phyloP scores from a whole-genome alignment of 805 yeast species.

The Myxozyma vanderwaltii region DNA sequence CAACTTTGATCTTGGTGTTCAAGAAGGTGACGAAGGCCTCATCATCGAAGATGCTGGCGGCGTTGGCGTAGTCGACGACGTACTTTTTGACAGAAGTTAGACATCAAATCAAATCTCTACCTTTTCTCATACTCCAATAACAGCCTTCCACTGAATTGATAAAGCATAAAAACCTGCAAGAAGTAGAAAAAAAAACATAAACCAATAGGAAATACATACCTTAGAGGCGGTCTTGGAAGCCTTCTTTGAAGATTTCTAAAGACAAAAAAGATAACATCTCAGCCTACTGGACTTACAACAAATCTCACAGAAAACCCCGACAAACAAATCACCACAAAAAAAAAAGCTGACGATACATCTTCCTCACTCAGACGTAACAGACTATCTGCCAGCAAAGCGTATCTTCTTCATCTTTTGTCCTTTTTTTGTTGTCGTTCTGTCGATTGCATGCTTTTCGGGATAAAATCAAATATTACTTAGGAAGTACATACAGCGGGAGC shows the following conservation, averaged over 20 bases:
- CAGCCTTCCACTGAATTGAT: background rate
- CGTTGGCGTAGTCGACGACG: slow-evolving; percentile 95
- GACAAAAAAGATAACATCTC: slow-evolving; percentile 51
- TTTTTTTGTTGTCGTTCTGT: background rate
- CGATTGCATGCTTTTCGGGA: background rate
- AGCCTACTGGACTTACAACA: slow-evolving; percentile 68
- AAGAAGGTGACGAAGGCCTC: slow-evolving; percentile 97
- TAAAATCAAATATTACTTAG: background rate
- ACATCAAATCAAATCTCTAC: too few relatives aligned
- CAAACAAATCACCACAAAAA: background rate
- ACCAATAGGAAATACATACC: slow-evolving; percentile 17
- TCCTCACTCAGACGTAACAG: background rate
- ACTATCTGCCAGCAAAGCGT: slow-evolving; percentile 34
- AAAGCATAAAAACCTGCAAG: too few relatives aligned
- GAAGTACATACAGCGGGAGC: slow-evolving; percentile 31
- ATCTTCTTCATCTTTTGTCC: background rate
- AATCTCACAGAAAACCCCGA: slow-evolving; percentile 15
- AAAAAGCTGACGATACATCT: background rate
- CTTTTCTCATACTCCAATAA: too few relatives aligned
- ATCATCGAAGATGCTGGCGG: slow-evolving; percentile 97
- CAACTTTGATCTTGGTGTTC: slow-evolving; percentile 99
- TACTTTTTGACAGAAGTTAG: too few relatives aligned
- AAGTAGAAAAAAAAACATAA: background rate
- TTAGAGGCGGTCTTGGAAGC: slow-evolving; percentile 52
- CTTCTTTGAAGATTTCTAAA: slow-evolving; percentile 71